Base-by-base conservation (phyloP, 1,284 basidiomycete species). In the Sphagnurus paluster region DNA sequence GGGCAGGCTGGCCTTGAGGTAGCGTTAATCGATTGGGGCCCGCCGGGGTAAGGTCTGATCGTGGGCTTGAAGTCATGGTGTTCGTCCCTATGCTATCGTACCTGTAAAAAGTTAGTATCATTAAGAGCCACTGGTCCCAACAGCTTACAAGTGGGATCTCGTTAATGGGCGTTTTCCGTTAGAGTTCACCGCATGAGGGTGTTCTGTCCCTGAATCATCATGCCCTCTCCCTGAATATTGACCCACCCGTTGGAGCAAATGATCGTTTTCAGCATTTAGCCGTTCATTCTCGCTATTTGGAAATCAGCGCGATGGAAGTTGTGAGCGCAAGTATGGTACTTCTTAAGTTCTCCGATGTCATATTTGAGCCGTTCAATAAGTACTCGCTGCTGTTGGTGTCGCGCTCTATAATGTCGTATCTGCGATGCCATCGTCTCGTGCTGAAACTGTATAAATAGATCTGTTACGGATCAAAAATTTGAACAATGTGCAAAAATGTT, bases 361-460 rank as follows among this genome's bases (percentile, higher is more conserved):
- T 56, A 61, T 58, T 66, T 77, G 43, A 75, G 59, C 21, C 76
- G 74, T 24, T 81, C 77, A 16, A 83, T 67, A 8, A 79, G 50
- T 1, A 59, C 60, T 10, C 77, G 72, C 45, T 80, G 78, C 56
- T 82, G 77, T 23, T 73, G 63, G 53, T 75, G 72, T 49, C 78
- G 75, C 11, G 66, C 57, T 56, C 75, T 78, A 53, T 84, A 84
- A 53, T 78, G 75, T 32, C 77, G 74, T 30, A 87, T 75, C 43
- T 87, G 77, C 32, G 77, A 71, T 2, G 80, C 79, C 63, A 90
- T 74, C n/a, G 78, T 78, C 52, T 88, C 84, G 63, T 85, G 79
- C 64, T 91, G 88, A 58, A 89, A 88, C 87, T 90, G 49, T 1
- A 38, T 25, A 28, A 28, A 40, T 17, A n/a, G n/a, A n/a, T n/a